Evolutionary conservation across 2,329 filamentous ascomycete species (phyloP).

Genomic region (Ophiosphaerella narmari): DNA sequence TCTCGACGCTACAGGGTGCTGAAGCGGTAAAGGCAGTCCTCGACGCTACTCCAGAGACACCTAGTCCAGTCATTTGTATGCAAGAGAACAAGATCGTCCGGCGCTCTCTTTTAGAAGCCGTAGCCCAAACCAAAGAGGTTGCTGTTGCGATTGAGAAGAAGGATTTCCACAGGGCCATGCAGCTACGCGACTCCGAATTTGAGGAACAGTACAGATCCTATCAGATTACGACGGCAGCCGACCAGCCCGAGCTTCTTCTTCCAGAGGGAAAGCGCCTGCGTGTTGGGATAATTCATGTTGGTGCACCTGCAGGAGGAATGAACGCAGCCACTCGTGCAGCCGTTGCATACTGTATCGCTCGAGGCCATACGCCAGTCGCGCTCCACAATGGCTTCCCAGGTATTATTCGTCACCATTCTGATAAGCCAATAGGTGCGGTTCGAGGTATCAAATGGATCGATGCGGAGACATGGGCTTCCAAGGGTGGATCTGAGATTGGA

Average conservation of each 20-base stretch:
- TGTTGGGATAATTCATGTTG: conserved; percentile 95
- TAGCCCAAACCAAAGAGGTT: conserved; percentile 82
- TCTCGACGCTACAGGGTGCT: conserved; percentile 79
- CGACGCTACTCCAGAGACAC: conserved; percentile 73
- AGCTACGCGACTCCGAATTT: conserved; percentile 88
- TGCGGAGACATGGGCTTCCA: conserved; percentile 92
- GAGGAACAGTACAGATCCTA: conserved; percentile 90
- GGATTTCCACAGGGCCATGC: conserved; percentile 87
- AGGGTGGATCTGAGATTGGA: conserved; percentile 95
- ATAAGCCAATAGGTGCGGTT: conserved; percentile 80
- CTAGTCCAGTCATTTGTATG: conserved; percentile 93
- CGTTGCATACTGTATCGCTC: conserved; percentile 87
- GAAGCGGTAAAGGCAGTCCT: conserved; percentile 41
- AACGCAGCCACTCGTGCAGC: conserved; percentile 94
- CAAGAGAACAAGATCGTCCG: conserved; percentile 97
- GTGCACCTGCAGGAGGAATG: conserved; percentile 96
- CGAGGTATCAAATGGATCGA: conserved; percentile 90
- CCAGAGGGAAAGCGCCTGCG: conserved; percentile 81
- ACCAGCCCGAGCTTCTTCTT: conserved; percentile 70
- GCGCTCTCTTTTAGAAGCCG: conserved; percentile 86
- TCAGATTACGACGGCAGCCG: conserved; percentile 84
- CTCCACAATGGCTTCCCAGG: conserved; percentile 98
- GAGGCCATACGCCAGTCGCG: conserved; percentile 89
- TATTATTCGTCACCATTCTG: conserved; percentile 85
- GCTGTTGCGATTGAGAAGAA: conserved; percentile 79